Evolutionary conservation across 2,329 filamentous ascomycete genomes (phyloP).

Genomic region (Claviceps africana): DNA sequence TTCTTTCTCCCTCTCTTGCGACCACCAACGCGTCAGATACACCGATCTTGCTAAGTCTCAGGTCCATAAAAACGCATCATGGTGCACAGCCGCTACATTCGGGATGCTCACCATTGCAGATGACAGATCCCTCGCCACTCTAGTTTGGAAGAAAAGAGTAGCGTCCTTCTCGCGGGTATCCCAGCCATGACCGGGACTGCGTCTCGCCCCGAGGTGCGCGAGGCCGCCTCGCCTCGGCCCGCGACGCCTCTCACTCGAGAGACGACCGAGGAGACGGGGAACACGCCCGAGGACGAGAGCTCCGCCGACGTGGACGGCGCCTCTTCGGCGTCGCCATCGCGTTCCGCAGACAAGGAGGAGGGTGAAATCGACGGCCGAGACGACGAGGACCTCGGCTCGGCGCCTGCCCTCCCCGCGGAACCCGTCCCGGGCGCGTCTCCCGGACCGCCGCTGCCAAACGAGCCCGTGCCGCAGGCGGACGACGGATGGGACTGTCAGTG

Average conservation of each 20-base stretch:
- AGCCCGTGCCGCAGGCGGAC: constrained; percentile 36
- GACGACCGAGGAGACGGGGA: constrained; percentile 3
- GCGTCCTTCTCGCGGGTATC: neutral
- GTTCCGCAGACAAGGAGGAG: constrained; percentile 1
- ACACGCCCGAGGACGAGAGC: neutral
- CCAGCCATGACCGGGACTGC: constrained; percentile 4
- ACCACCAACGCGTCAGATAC: neutral
- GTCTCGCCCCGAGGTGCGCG: neutral
- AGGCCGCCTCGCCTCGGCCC: constrained; percentile 5
- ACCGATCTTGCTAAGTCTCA: constrained; percentile 17
- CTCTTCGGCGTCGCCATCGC: neutral
- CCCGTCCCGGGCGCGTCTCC: constrained; percentile 6
- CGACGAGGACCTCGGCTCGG: neutral
- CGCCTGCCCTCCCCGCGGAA: constrained; percentile 24
- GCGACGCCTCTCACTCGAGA: constrained; percentile 7
- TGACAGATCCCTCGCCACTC: constrained; percentile 12
- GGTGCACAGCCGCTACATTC: constrained; percentile 16
- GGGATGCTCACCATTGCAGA: constrained; percentile 25
- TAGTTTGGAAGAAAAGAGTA: constrained; percentile 6
- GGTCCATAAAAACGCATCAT: constrained; percentile 26
- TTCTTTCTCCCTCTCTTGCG: neutral
- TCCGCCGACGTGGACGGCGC: neutral
- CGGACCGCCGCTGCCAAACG: constrained; percentile 28
- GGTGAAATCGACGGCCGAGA: constrained; percentile 3
- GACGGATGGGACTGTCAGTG: constrained; percentile 73